Base-by-base conservation (phyloP, 305 asterid genomes). In the Fraxinus baroniana region DNA sequence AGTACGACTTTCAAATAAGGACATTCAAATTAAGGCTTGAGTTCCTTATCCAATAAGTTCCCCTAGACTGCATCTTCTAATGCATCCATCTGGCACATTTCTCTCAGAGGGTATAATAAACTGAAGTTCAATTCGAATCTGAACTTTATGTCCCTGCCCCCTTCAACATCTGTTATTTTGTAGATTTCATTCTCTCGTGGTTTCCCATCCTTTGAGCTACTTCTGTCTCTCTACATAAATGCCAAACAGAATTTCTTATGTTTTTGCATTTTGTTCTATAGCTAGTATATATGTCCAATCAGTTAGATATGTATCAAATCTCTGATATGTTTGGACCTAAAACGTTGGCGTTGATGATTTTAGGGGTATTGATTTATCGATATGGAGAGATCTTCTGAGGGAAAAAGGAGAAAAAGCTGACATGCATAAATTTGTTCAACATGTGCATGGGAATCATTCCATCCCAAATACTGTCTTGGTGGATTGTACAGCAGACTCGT, bases 401-500 rank as follows among this genome's bases (percentile, higher is more conserved):
- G 90, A 90, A 78, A 86, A 87, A 35, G 95, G 94, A 79, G 98
- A 92, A 83, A 89, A 82, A 84, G 93, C 98, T 24, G 97, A 94
- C 83, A 79, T 94, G 85, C 91, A 92, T 85, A 93, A 93, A 88
- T 94, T 95, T 85, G 97, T 90, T 86, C 97, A 93, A 76, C 88
- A 85, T 80, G 99, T 95, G 87, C 94, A 91, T 35, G 95, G 92
- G 80, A 93, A 91, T 87, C 96, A 95, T 89, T 92, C 90, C 85
- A 91, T 95, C 86, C 99, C 99, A 41, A 95, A 95, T 82, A 92
- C 98, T 2, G 98, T 89, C 75, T 75, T 95, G 84, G 98, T 95
- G 28, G 99, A 95, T 87, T 94, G 99, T 87, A 95, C 99, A 26
- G 98, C 99, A 22, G 98, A 95, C 86, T 89, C 99, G 36, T 33